Evolutionary conservation across 2,329 filamentous ascomycete genomes (phyloP).

Genomic region (Colletotrichum orbiculare): DNA sequence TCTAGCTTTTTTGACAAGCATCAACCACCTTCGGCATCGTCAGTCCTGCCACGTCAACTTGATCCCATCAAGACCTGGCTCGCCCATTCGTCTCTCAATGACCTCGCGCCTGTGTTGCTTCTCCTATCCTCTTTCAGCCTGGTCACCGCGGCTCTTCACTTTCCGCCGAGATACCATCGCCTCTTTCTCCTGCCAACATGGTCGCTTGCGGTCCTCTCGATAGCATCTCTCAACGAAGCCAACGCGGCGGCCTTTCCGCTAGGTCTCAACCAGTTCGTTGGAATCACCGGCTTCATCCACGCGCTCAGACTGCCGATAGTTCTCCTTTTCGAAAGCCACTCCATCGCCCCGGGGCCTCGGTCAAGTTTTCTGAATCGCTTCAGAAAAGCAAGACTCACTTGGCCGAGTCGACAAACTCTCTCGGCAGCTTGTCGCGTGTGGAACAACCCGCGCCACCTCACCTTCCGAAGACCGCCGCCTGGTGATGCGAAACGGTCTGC

Average conservation of each 20-base stretch:
- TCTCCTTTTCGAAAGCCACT: conserved; percentile 1
- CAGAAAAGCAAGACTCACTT: not conserved
- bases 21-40: too few relatives aligned
- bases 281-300: conserved; percentile 1
- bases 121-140: conserved; percentile 1
- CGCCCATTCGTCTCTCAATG: not conserved
- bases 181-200: conserved; percentile 1
- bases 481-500: not conserved
- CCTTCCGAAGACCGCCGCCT: not conserved
- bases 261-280: not conserved
- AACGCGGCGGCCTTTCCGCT: not conserved
- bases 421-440: conserved; percentile 10
- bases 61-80: too few relatives aligned
- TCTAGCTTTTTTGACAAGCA: too few relatives aligned
- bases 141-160: conserved; percentile 1
- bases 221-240: not conserved
- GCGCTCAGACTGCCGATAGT: conserved; percentile 4
- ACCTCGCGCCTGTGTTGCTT: not conserved
- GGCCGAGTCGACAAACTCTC: conserved; percentile 5
- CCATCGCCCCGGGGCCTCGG: not conserved
- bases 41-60: too few relatives aligned
- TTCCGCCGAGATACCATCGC: not conserved
- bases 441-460: conserved; percentile 13
- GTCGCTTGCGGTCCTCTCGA: not conserved
- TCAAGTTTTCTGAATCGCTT: not conserved